These are phyloP conservation scores for Venturia effusa DNA, from an alignment of 2,329 filamentous ascomycete species.

Conservation along the genomic window DNA sequence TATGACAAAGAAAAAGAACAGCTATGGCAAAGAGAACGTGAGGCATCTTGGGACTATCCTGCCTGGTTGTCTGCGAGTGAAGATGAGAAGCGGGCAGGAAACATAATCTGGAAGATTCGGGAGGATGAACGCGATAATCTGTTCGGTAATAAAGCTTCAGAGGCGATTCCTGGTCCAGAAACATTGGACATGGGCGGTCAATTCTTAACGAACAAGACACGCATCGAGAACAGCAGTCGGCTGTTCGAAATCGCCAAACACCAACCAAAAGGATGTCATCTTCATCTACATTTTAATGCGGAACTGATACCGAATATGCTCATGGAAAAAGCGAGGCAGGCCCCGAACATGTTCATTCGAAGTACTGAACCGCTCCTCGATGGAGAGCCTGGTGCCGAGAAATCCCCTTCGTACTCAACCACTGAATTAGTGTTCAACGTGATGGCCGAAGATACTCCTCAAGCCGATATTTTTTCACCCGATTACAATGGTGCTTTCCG, in stretches of 20 bases:
- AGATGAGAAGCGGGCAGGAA: slow-evolving; percentile 17
- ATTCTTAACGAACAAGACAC: slow-evolving; percentile 33
- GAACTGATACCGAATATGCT: slow-evolving; percentile 52
- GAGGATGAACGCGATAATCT: slow-evolving; percentile 30
- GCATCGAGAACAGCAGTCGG: slow-evolving; percentile 39
- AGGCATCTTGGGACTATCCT: slow-evolving; percentile 3
- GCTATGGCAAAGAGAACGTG: neutral
- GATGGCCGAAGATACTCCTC: slow-evolving; percentile 19
- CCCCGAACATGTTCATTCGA: slow-evolving; percentile 59
- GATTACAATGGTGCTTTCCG: slow-evolving; percentile 31
- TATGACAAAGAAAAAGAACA: neutral
- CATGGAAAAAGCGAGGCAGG: slow-evolving; percentile 41
- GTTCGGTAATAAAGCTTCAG: slow-evolving; percentile 33
- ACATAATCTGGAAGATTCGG: slow-evolving; percentile 27
- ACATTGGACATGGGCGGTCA: slow-evolving; percentile 37
- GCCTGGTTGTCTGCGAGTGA: neutral
- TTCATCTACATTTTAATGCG: slow-evolving; percentile 73
- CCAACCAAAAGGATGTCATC: slow-evolving; percentile 61
- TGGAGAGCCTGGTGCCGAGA: slow-evolving; percentile 31
- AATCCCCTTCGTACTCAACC: neutral
- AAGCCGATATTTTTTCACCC: slow-evolving; percentile 36
- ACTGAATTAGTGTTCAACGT: slow-evolving; percentile 56
- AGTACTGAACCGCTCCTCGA: slow-evolving; percentile 43
- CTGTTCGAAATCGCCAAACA: slow-evolving; percentile 45
- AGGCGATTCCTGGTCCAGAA: slow-evolving; percentile 27